phyloP scores from a whole-genome alignment of 106 monocot genomes.

The Apostasia shenzhenica region DNA sequence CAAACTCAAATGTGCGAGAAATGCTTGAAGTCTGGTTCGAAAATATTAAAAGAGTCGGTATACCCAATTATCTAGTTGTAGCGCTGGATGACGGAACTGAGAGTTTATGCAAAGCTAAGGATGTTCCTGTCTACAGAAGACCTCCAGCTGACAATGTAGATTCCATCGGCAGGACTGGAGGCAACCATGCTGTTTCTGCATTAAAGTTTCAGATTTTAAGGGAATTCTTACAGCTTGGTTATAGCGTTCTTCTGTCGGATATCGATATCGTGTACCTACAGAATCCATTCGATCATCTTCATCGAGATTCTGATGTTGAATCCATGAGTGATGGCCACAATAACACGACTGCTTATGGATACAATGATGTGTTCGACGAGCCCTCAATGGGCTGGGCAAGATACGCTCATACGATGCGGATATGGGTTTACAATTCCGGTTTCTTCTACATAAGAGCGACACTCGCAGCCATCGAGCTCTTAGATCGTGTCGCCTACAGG shows the following conservation, averaged over 20 bases:
- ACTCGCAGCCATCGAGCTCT: conserved; percentile 75
- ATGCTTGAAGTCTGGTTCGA: conserved; percentile 74
- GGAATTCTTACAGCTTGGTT: conserved; percentile 93
- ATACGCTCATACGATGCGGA: conserved; percentile 89
- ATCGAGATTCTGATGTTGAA: conserved; percentile 84
- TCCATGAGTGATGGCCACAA: conserved; percentile 96
- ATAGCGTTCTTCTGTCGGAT: conserved; percentile 89
- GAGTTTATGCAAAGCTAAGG: conserved; percentile 58
- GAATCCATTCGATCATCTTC: conserved; percentile 87
- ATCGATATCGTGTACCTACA: conserved; percentile 87
- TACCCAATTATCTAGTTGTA: conserved; percentile 75
- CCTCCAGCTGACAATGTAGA: conserved; percentile 63
- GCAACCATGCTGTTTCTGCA: conserved; percentile 92
- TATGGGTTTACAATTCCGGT: conserved; percentile 97
- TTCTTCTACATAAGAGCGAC: conserved; percentile 94
- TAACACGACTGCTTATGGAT: conserved; percentile 88
- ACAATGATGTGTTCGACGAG: conserved; percentile 84
- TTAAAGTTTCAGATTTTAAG: conserved; percentile 82
- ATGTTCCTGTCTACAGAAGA: conserved; percentile 76
- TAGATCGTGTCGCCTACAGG: conserved; percentile 80
- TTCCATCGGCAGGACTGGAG: conserved; percentile 53
- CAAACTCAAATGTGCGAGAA: conserved; percentile 78
- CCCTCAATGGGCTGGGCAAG: conserved; percentile 92
- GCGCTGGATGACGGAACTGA: conserved; percentile 80
- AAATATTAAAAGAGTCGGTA: conserved; percentile 73